Conservation (phyloP, 2,329 filamentous ascomycete species). For the Pseudogymnoascus sp. region DNA sequence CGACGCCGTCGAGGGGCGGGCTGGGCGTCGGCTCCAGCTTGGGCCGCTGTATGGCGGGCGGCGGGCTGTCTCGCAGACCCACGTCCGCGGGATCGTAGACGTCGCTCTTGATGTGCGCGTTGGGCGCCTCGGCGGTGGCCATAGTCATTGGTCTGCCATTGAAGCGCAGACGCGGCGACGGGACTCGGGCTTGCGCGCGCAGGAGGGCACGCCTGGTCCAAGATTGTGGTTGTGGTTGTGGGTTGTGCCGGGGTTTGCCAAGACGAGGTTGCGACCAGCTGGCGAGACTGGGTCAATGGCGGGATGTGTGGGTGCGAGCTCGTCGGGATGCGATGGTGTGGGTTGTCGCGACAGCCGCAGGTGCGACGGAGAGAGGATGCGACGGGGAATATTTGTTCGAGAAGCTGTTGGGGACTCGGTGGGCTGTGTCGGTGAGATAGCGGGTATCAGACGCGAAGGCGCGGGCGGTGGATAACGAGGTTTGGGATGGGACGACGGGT, state of each 20-base stretch:
- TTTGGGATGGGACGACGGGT: neutral
- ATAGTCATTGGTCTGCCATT: conserved; percentile 25
- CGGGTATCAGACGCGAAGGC: neutral
- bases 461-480: neutral
- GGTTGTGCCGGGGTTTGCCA: neutral
- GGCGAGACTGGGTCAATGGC: neutral
- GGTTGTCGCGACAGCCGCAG: neutral
- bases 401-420: neutral
- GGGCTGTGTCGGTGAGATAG: neutral
- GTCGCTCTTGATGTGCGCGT: conserved; percentile 25
- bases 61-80: conserved; percentile 35
- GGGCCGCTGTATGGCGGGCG: conserved; percentile 35
- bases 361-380: neutral
- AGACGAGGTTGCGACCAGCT: neutral
- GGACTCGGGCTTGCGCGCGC: neutral
- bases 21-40: conserved; percentile 45
- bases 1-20: conserved; percentile 40
- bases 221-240: neutral
- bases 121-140: conserved; percentile 21
- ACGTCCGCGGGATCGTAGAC: conserved; percentile 44
- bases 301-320: neutral
- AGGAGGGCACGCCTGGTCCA: neutral
- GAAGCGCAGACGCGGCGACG: neutral
- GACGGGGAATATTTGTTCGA: neutral
- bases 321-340: neutral